phyloP scores from a whole-genome alignment of 179 eudicot genomes.

The Camellia oleifera region DNA sequence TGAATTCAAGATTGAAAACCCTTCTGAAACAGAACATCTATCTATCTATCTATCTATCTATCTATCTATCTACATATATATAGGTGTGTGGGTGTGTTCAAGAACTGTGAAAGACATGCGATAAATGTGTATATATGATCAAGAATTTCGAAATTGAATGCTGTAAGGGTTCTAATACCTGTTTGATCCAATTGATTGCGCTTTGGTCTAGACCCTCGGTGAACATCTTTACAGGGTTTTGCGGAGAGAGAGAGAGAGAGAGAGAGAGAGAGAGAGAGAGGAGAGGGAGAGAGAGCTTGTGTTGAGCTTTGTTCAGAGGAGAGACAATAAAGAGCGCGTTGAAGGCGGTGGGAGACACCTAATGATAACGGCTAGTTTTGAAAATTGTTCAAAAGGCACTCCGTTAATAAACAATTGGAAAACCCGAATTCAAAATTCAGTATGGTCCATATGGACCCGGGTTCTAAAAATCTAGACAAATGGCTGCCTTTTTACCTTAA shows the following conservation, averaged over 20 bases:
- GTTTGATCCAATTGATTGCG: constrained; percentile 74
- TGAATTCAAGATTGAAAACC: neutral
- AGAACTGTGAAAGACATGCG: neutral
- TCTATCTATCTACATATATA: neutral
- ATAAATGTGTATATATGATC: neutral
- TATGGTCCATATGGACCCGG: neutral
- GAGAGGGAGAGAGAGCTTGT: constrained; percentile 5
- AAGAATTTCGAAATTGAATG: neutral
- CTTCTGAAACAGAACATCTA: neutral
- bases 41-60: too few relatives aligned
- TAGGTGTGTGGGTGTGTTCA: neutral
- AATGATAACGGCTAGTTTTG: constrained; percentile 21
- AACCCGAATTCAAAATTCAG: neutral
- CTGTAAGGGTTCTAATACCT: constrained; percentile 32
- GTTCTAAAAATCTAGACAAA: too few relatives aligned
- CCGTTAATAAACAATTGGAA: neutral
- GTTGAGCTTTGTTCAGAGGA: neutral
- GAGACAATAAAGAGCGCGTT: constrained; percentile 5
- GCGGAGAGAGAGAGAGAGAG: constrained; percentile 11
- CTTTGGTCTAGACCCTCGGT: constrained; percentile 77
- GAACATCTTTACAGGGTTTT: constrained; percentile 41
- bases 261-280: neutral
- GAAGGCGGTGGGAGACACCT: constrained; percentile 1
- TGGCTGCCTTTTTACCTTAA: neutral
- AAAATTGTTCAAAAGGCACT: neutral